These are phyloP conservation scores for Sicyos baderoa DNA, from an alignment of 306 rosid species.

Conservation along the genomic window DNA sequence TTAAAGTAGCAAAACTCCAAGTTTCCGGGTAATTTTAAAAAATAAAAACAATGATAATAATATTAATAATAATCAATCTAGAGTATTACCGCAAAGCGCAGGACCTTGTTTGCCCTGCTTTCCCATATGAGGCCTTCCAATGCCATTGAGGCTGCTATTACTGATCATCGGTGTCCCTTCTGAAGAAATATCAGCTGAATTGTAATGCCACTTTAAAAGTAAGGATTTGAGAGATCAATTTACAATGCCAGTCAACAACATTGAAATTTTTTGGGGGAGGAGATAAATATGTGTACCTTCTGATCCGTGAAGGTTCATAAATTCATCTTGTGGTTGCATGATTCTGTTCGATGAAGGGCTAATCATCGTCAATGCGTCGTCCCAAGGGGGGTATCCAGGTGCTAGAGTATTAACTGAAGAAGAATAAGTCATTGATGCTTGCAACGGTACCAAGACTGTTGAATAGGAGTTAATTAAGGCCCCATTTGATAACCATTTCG, in stretches of 20 bases:
- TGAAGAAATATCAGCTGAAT: constrained; percentile 81
- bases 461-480: constrained; percentile 24
- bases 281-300: constrained; percentile 45
- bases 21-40: too few species aligned
- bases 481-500: too few species aligned
- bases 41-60: too few species aligned
- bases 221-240: constrained; percentile 44
- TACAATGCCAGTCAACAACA: constrained; percentile 20
- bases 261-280: constrained; percentile 4
- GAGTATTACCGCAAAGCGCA: constrained; percentile 47
- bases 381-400: constrained; percentile 60
- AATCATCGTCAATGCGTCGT: constrained; percentile 48
- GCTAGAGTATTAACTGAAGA: constrained; percentile 38
- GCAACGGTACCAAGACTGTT: constrained; percentile 65
- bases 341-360: constrained; percentile 34
- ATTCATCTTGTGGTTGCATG: constrained; percentile 42
- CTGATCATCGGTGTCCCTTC: constrained; percentile 45
- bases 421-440: constrained; percentile 59
- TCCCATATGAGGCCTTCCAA: constrained; percentile 41
- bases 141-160: constrained; percentile 36
- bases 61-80: not conserved
- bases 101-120: constrained; percentile 50
- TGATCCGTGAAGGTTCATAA: constrained; percentile 35
- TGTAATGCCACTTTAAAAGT: constrained; percentile 30
- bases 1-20: too few species aligned